Conservation (phyloP, 2,329 filamentous ascomycete species). For the Hypoxylon sp. region DNA sequence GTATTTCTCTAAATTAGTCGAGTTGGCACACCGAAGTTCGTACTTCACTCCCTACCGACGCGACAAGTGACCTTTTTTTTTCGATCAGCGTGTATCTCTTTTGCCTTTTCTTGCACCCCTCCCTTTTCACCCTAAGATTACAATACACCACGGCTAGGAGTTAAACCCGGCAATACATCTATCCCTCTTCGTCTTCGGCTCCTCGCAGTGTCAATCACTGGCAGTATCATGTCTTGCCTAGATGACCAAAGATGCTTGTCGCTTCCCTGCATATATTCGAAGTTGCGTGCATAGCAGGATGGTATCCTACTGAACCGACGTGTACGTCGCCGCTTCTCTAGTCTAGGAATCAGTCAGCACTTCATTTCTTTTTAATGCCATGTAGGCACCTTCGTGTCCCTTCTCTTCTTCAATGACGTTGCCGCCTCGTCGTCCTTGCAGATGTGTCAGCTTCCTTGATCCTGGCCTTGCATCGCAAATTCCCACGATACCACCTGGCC, state of each 20-base stretch:
- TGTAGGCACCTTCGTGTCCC: slow-evolving; percentile 31
- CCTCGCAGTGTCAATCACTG: slow-evolving; percentile 28
- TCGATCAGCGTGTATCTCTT: slow-evolving; percentile 27
- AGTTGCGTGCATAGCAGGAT: slow-evolving; percentile 36
- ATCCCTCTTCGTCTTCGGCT: slow-evolving; percentile 16
- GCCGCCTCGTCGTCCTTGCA: slow-evolving; percentile 25
- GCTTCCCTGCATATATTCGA: slow-evolving; percentile 38
- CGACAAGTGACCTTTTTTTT: slow-evolving; percentile 22
- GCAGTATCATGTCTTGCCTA: slow-evolving; percentile 22
- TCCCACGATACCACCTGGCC: slow-evolving; percentile 40
- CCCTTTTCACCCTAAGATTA: slow-evolving; percentile 20
- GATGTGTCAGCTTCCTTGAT: slow-evolving; percentile 42
- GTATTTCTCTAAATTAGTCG: slow-evolving; percentile 24
- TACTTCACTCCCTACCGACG: slow-evolving; percentile 19
- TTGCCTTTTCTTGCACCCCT: slow-evolving; percentile 25
- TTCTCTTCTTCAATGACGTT: slow-evolving; percentile 34
- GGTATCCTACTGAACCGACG: slow-evolving; percentile 37
- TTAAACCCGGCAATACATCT: slow-evolving; percentile 30
- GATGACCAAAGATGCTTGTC: slow-evolving; percentile 36
- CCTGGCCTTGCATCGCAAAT: slow-evolving; percentile 32
- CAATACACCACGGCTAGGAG: slow-evolving; percentile 21
- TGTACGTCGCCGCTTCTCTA: slow-evolving; percentile 33
- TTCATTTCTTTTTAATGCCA: slow-evolving; percentile 17
- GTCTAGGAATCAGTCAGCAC: slow-evolving; percentile 29
- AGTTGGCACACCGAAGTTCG: slow-evolving; percentile 33